phyloP scores from a whole-genome alignment of 768 basidiomycete species.

The Psilocybe sp. region DNA sequence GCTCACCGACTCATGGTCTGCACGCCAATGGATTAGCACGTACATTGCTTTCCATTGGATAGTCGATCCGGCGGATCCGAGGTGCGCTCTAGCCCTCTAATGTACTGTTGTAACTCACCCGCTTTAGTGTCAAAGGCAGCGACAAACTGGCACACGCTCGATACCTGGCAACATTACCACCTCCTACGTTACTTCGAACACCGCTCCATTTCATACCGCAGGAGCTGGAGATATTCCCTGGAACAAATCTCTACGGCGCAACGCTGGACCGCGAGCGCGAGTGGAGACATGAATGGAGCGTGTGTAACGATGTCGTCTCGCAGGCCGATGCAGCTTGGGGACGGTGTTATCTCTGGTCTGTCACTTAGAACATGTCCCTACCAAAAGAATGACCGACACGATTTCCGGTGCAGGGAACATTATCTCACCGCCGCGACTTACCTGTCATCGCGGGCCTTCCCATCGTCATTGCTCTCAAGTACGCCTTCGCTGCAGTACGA shows the following conservation, averaged over 20 bases:
- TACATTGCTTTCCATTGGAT: conserved; percentile 71
- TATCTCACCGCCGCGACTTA: conserved; percentile 75
- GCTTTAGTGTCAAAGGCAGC: conserved; percentile 12
- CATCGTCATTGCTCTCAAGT: conserved; percentile 71
- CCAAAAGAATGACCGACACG: conserved; percentile 2
- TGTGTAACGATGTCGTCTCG: conserved; percentile 44
- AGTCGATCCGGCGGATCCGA: conserved; percentile 33
- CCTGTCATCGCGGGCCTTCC: conserved; percentile 87
- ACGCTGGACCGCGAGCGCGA: conserved; percentile 60
- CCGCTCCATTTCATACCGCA: conserved; percentile 64
- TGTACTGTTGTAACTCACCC: conserved; percentile 1
- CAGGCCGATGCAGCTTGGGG: conserved; percentile 39
- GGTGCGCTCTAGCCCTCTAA: conserved; percentile 10
- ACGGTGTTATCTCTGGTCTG: conserved; percentile 65
- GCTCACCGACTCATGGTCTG: conserved; percentile 40
- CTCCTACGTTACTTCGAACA: conserved; percentile 54
- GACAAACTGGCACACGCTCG: conserved; percentile 40
- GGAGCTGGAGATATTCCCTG: conserved; percentile 68
- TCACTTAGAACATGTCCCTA: conserved; percentile 4
- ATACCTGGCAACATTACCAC: conserved; percentile 72
- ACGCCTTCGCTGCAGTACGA: conserved; percentile 51
- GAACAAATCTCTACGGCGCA: conserved; percentile 81
- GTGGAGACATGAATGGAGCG: conserved; percentile 63
- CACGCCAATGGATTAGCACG: conserved; percentile 64
- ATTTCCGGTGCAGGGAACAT: conserved; percentile 47